phyloP scores from a whole-genome alignment of 257 asterid genomes.

The Penstemon newberryi region DNA sequence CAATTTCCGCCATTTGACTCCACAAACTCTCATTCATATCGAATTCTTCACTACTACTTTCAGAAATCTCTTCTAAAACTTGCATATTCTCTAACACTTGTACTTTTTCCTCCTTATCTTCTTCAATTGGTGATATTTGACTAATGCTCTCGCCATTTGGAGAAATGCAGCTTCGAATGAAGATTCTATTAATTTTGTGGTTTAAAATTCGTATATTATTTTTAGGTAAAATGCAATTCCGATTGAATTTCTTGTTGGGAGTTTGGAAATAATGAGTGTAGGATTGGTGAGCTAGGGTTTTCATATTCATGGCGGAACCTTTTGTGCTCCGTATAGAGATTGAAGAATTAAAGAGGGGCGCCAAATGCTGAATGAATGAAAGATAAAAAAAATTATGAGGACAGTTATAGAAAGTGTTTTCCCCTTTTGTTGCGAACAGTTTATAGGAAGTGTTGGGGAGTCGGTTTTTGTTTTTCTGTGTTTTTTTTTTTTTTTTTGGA shows the following conservation, averaged over 20 bases:
- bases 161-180: conserved; percentile 44
- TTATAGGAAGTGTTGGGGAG: not conserved
- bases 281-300: conserved; percentile 38
- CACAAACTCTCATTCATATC: conserved; percentile 58
- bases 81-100: conserved; percentile 33
- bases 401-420: too few species aligned
- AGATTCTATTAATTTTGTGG: conserved; percentile 16
- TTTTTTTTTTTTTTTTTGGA: not conserved
- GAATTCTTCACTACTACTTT: conserved; percentile 36
- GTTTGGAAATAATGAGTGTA: conserved; percentile 25
- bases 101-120: conserved; percentile 29
- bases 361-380: conserved; percentile 25
- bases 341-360: conserved; percentile 25
- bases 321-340: not conserved
- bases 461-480: too few species aligned
- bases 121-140: conserved; percentile 32
- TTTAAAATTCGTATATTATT: conserved; percentile 14
- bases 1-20: conserved; percentile 77
- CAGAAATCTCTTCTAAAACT: conserved; percentile 24
- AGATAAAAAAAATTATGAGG: conserved; percentile 1
- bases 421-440: not conserved
- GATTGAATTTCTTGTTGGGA: conserved; percentile 24
- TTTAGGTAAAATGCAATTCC: conserved; percentile 16
- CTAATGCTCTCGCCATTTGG: conserved; percentile 38
- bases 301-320: conserved; percentile 42